Percentiles rank a stretch among this genome's conserved stretches.
Evolutionary conservation across 2,329 filamentous ascomycete genomes (phyloP).

Genomic region (Fragosphaeria purpurea): DNA sequence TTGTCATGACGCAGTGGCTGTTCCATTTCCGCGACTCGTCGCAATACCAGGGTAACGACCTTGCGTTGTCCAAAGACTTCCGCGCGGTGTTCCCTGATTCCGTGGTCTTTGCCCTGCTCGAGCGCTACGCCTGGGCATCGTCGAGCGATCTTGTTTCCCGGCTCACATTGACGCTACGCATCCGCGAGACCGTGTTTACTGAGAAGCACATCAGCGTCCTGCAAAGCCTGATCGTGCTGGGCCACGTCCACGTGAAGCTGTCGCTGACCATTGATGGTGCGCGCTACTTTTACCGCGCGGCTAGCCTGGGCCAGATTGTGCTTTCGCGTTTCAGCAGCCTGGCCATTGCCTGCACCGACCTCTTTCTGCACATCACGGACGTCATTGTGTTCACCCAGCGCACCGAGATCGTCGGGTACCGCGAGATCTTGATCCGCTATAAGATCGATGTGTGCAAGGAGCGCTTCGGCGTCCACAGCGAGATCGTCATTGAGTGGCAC

Average conservation of each 20-base stretch:
- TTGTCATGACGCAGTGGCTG: slow-evolving; percentile 27
- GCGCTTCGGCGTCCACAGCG: slow-evolving; percentile 24
- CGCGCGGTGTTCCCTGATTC: slow-evolving; percentile 26
- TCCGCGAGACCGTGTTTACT: slow-evolving; percentile 26
- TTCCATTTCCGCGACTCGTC: slow-evolving; percentile 26
- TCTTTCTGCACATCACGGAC: slow-evolving; percentile 26
- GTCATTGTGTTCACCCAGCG: slow-evolving; percentile 23
- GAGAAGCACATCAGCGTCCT: slow-evolving; percentile 25
- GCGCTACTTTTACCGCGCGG: slow-evolving; percentile 31
- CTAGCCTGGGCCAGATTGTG: slow-evolving; percentile 43
- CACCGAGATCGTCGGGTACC: slow-evolving; percentile 25
- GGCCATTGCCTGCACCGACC: slow-evolving; percentile 24
- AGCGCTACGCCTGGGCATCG: slow-evolving; percentile 22
- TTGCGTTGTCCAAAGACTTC: slow-evolving; percentile 23
- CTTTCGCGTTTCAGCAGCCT: slow-evolving; percentile 23
- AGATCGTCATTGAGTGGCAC: slow-evolving; percentile 27
- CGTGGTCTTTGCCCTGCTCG: slow-evolving; percentile 25
- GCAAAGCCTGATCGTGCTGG: slow-evolving; percentile 27
- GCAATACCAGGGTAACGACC: slow-evolving; percentile 17
- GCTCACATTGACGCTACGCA: slow-evolving; percentile 24
- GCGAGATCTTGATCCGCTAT: slow-evolving; percentile 28
- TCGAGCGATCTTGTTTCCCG: slow-evolving; percentile 17
- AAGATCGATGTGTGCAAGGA: slow-evolving; percentile 28
- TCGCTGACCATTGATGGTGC: slow-evolving; percentile 18
- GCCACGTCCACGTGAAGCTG: slow-evolving; percentile 20